Evolutionary conservation across 176 grass and related monocot species (phyloP), one percentile per base, ranked within the genome.

Genomic region (Triticum dicoccoides): DNA sequence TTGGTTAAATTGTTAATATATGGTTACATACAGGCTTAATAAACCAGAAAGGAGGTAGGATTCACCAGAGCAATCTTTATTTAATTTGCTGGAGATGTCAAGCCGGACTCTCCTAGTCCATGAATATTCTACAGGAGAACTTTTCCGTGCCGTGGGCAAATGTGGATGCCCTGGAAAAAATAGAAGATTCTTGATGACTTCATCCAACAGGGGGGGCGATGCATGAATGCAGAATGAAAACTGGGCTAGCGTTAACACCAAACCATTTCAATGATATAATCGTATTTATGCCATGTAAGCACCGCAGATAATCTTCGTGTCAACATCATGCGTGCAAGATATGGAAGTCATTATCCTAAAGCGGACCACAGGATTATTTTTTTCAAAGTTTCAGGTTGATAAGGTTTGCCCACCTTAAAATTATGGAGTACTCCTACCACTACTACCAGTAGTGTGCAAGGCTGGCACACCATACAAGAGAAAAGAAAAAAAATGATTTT

Each of bases 251-350:
- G 17, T 51, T 49, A 54, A 54, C 5, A 18, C 1, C 13, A 41
- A 18, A n/a, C 65, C 9, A 61, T 61, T 61, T 58, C 78, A 20
- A 14, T 81, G 27, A 11, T 21, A 23, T 17, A 45, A 30, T 44
- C 73, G 34, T 32, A 47, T 75, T 29, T 77, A 52, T 66, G 39
- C 37, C 67, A 32, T 23, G 65, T 17, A 30, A 41, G 13, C 21
- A 47, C 11, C 21, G 21, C 54, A 14, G 80, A 79, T 83, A 73
- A 83, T 11, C 42, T 67, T 47, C 15, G 8, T 20, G 84, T 90
- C 75, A 17, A 45, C 74, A 79, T 83, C 80, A 79, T 24, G 24
- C 15, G 1, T 75, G 73, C 33, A 34, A 58, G 24, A 65, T 20
- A 44, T 73, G 70, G 23, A 83, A 58, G 20, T 4, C 14, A n/a